Evolutionary conservation across 106 monocot genomes (phyloP).

Genomic region (Phalaenopsis equestris): DNA sequence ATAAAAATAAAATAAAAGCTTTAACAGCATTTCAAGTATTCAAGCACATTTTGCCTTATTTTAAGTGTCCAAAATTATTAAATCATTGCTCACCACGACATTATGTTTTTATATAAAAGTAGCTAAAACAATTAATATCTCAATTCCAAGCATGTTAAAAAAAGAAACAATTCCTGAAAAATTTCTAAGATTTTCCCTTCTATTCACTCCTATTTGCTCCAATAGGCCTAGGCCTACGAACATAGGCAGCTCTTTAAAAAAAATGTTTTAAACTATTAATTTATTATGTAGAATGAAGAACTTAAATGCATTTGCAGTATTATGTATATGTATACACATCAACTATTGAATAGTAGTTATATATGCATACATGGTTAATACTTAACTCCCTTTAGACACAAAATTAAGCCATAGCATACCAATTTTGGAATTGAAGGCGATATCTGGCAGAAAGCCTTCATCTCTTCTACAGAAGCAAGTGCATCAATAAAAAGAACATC

Average conservation of each 20-base stretch:
- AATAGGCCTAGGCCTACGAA: background rate
- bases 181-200: no score
- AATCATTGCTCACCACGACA: no score
- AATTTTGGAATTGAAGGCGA: constrained; percentile 85
- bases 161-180: no score
- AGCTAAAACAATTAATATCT: no score
- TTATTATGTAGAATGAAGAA: background rate
- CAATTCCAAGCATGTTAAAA: no score
- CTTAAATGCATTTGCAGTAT: background rate
- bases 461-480: constrained; percentile 87
- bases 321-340: background rate
- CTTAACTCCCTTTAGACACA: background rate
- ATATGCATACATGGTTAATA: background rate
- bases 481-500: constrained; percentile 97
- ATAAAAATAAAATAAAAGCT: no score
- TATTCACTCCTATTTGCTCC: background rate
- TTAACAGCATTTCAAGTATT: no score
- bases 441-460: constrained; percentile 84
- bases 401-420: constrained; percentile 29
- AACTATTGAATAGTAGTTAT: background rate
- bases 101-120: no score
- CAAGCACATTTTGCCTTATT: no score
- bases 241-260: background rate
- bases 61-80: no score
- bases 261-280: background rate